phyloP scores from a whole-genome alignment of 176 grass and related monocot genomes.

The Cocos nucifera region DNA sequence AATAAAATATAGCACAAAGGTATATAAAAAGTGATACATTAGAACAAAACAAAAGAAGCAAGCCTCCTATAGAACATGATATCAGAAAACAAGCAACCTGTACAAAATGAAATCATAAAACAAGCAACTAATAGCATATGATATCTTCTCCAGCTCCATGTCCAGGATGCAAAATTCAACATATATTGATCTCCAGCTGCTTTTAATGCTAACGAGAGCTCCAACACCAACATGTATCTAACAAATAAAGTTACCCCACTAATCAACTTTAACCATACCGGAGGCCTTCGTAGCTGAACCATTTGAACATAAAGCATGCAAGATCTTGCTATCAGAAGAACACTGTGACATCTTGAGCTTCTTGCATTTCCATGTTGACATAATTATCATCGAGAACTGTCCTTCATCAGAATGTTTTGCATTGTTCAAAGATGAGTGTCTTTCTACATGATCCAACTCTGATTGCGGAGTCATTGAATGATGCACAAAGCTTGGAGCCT shows the following conservation, averaged over 20 bases:
- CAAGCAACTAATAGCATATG: too few relatives aligned
- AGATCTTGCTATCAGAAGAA: constrained; percentile 59
- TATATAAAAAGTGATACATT: too few relatives aligned
- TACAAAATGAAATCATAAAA: too few relatives aligned
- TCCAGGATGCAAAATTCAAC: too few relatives aligned
- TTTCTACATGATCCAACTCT: constrained; percentile 19
- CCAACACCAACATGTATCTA: constrained; percentile 31
- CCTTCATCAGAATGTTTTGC: constrained; percentile 24
- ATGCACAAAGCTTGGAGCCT: constrained; percentile 28
- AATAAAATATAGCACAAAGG: too few relatives aligned
- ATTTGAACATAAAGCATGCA: constrained; percentile 44
- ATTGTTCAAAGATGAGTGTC: constrained; percentile 9
- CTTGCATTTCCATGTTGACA: constrained; percentile 77
- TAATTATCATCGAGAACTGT: constrained; percentile 26
- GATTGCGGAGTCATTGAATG: constrained; percentile 18
- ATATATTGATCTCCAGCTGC: too few relatives aligned
- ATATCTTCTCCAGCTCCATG: too few relatives aligned
- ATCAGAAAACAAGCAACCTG: too few relatives aligned
- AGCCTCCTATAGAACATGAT: too few relatives aligned
- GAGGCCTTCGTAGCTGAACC: constrained; percentile 31
- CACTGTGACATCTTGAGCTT: constrained; percentile 63
- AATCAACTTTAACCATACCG: constrained; percentile 52
- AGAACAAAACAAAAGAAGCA: too few relatives aligned
- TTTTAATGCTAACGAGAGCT: too few relatives aligned
- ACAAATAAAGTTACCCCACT: constrained; percentile 32